Evolutionary conservation across 176 grass and related monocot genomes (phyloP).

Genomic region (Areca catechu): DNA sequence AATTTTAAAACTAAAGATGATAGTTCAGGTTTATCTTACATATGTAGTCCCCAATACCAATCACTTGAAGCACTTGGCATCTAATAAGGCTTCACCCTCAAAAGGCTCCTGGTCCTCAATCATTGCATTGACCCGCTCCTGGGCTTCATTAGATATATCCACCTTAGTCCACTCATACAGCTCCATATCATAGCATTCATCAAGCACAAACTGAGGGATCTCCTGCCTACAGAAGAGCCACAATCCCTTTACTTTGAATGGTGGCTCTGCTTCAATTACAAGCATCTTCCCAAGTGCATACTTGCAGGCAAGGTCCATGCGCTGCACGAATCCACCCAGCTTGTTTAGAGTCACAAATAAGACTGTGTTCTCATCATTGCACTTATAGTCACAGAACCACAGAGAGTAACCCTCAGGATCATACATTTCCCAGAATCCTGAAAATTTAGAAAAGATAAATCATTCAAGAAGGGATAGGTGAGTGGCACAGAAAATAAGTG

Average conservation of each 20-base stretch:
- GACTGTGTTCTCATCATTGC: slow-evolving; percentile 84
- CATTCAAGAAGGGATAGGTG: background rate
- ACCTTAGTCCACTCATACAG: slow-evolving; percentile 84
- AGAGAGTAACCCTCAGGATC: slow-evolving; percentile 92
- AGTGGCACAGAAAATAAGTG: background rate
- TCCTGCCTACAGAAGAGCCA: slow-evolving; percentile 67
- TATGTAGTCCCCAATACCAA: too few species aligned
- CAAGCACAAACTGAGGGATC: slow-evolving; percentile 66
- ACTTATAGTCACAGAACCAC: slow-evolving; percentile 97
- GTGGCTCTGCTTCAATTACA: slow-evolving; percentile 49
- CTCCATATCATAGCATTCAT: slow-evolving; percentile 78
- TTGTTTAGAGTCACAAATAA: slow-evolving; percentile 91
- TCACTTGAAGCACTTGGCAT: slow-evolving; percentile 91
- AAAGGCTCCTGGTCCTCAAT: slow-evolving; percentile 92
- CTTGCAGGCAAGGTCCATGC: slow-evolving; percentile 83
- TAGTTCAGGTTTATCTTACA: too few species aligned
- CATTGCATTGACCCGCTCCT: slow-evolving; percentile 69
- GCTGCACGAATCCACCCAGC: slow-evolving; percentile 80
- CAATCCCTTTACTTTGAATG: slow-evolving; percentile 69
- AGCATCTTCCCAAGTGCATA: slow-evolving; percentile 88
- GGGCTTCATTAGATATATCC: slow-evolving; percentile 47
- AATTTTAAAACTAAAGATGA: too few species aligned
- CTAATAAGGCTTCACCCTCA: slow-evolving; percentile 48
- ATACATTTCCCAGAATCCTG: slow-evolving; percentile 99
- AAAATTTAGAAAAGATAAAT: background rate